Percentiles rank a stretch among this genome's conserved stretches.
These are phyloP conservation scores for Phialemoniopsis sp. DNA, from an alignment of 2,329 filamentous ascomycete genomes.

Conservation along the genomic window DNA sequence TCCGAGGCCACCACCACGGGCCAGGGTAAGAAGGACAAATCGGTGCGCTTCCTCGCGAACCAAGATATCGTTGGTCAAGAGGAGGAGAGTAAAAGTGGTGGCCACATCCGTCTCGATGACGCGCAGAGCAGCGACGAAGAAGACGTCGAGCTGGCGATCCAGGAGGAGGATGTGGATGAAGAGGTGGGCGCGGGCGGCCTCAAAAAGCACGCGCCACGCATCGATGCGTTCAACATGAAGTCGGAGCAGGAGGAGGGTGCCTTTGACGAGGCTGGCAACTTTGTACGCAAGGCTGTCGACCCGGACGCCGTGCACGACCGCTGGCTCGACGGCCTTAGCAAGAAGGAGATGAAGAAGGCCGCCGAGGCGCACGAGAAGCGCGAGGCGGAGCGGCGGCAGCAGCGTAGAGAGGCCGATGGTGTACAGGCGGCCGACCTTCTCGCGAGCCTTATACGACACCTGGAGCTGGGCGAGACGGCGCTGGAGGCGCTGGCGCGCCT, in stretches of 20 bases:
- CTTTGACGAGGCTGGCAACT: conserved; percentile 91
- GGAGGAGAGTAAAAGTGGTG: conserved; percentile 66
- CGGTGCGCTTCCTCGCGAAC: conserved; percentile 56
- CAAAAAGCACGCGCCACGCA: conserved; percentile 87
- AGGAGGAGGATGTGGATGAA: conserved; percentile 76
- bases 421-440: conserved; percentile 82
- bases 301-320: conserved; percentile 86
- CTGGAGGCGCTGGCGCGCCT: conserved; percentile 83
- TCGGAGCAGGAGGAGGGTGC: conserved; percentile 86
- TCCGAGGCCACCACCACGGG: conserved; percentile 21
- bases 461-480: conserved; percentile 80
- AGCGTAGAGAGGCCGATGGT: conserved; percentile 74
- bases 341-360: conserved; percentile 87
- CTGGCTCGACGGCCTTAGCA: conserved; percentile 89
- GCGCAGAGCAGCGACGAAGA: conserved; percentile 55
- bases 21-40: conserved; percentile 56
- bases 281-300: conserved; percentile 81
- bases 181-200: conserved; percentile 87
- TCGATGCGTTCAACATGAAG: conserved; percentile 95
- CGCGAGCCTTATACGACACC: conserved; percentile 62
- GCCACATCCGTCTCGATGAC: conserved; percentile 60
- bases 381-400: conserved; percentile 69
- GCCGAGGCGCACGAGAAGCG: conserved; percentile 83
- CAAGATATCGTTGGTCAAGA: conserved; percentile 77
- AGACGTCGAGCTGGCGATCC: conserved; percentile 69